Evolutionary conservation across 768 basidiomycete species (phyloP).

Genomic region (Leccinum subtestaceum): DNA sequence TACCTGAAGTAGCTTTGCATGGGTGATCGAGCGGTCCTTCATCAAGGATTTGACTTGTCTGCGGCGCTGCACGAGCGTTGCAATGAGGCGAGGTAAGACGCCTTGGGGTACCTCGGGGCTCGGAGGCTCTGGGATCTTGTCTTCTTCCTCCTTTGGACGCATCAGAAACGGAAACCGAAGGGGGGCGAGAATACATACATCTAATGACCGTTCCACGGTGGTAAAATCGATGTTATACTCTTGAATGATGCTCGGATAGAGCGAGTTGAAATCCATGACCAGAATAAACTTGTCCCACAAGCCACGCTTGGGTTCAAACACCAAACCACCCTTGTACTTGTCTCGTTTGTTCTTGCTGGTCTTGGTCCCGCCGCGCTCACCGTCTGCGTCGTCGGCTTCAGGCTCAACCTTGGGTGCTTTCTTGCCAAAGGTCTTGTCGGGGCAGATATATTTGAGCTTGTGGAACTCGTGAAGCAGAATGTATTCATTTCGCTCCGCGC

Average conservation of each 20-base stretch:
- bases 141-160: slow-evolving; percentile 55
- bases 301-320: slow-evolving; percentile 94
- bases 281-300: slow-evolving; percentile 96
- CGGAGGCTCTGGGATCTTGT: slow-evolving; percentile 89
- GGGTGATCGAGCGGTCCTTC: too few relatives aligned
- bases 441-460: slow-evolving; percentile 90
- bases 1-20: too few relatives aligned
- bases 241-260: slow-evolving; percentile 99
- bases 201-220: slow-evolving; percentile 75
- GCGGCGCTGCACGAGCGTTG: slow-evolving; percentile 67
- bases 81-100: slow-evolving; percentile 94
- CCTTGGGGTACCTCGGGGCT: slow-evolving; percentile 68
- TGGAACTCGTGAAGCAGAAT: slow-evolving; percentile 99
- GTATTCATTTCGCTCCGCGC: slow-evolving; percentile 98
- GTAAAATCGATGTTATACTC: slow-evolving; percentile 99
- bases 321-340: slow-evolving; percentile 98
- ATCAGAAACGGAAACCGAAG: background rate
- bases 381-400: slow-evolving; percentile 55
- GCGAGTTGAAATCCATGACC: slow-evolving; percentile 99
- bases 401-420: slow-evolving; percentile 53
- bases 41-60: too few relatives aligned
- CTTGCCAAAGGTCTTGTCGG: slow-evolving; percentile 89
- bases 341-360: slow-evolving; percentile 71
- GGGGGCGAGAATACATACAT: slow-evolving; percentile 36
- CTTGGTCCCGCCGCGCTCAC: slow-evolving; percentile 43